Percentiles rank a stretch among this genome's conserved stretches.
Evolutionary conservation across 306 rosid species (phyloP).

Genomic region (Quillaja saponaria): DNA sequence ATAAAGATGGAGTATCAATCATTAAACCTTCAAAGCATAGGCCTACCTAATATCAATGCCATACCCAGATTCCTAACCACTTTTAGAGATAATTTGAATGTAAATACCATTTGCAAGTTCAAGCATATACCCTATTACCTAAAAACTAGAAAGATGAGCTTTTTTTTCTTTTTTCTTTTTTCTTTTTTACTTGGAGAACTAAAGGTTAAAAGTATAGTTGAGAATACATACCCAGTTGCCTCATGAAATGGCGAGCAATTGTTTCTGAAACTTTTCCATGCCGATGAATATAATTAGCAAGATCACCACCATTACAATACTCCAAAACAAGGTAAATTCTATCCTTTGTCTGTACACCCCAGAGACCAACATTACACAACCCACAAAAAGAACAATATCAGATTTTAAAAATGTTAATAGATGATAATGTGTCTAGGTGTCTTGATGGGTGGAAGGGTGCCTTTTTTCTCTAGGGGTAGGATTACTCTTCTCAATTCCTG

Average conservation of each 20-base stretch:
- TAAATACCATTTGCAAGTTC: neutral
- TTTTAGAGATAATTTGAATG: neutral
- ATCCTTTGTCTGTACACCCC: slow-evolving; percentile 61
- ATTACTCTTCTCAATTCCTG: no score
- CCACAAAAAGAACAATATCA: neutral
- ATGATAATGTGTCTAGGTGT: neutral
- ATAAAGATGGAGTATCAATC: slow-evolving; percentile 1
- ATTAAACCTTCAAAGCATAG: neutral
- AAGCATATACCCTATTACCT: neutral
- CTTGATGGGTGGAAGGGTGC: no score
- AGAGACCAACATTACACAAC: slow-evolving; percentile 12
- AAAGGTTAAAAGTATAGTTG: neutral
- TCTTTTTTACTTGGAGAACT: slow-evolving; percentile 12
- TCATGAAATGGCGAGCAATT: slow-evolving; percentile 83
- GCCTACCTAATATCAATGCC: neutral
- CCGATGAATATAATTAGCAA: slow-evolving; percentile 58
- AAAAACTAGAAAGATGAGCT: slow-evolving; percentile 13
- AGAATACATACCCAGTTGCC: slow-evolving; percentile 69
- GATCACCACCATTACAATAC: slow-evolving; percentile 94
- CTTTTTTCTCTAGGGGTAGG: no score
- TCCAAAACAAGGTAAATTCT: slow-evolving; percentile 91
- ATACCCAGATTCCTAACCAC: slow-evolving; percentile 24
- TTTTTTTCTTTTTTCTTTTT: no score
- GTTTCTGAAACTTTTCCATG: slow-evolving; percentile 73
- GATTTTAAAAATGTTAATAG: neutral